Evolutionary conservation across 202 grass and related monocot species (phyloP).

Genomic region (Saccharum hybrid): DNA sequence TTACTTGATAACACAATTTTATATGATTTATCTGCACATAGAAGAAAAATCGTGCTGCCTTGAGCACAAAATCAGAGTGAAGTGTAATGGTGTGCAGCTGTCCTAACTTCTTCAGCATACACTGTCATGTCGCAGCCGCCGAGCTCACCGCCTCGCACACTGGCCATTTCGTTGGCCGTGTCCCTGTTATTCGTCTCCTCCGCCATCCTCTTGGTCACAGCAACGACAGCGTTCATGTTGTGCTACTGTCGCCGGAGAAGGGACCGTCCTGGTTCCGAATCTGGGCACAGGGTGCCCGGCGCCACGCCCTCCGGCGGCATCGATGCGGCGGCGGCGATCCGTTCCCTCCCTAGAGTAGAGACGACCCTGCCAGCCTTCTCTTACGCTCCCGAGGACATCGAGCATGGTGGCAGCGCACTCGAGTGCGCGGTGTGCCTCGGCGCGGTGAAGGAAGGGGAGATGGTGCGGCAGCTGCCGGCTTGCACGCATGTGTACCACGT

Average conservation of each 20-base stretch:
- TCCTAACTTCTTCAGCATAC: background rate
- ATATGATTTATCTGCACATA: background rate
- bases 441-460: constrained; percentile 48
- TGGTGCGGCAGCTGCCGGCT: constrained; percentile 50
- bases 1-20: background rate
- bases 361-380: constrained; percentile 28
- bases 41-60: background rate
- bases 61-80: background rate
- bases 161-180: background rate
- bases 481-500: constrained; percentile 58
- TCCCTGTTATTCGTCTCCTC: constrained; percentile 2
- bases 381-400: background rate
- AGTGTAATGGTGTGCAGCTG: background rate
- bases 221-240: background rate
- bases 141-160: background rate
- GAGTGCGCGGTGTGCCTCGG: constrained; percentile 52
- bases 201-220: constrained; percentile 18
- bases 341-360: constrained; percentile 13
- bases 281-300: background rate
- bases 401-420: background rate
- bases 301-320: background rate
- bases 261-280: background rate
- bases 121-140: background rate
- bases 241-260: constrained; percentile 21
- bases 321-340: background rate